Evolutionary conservation across 441 rosid genomes (phyloP).

Genomic region (Macaranga tanarius): DNA sequence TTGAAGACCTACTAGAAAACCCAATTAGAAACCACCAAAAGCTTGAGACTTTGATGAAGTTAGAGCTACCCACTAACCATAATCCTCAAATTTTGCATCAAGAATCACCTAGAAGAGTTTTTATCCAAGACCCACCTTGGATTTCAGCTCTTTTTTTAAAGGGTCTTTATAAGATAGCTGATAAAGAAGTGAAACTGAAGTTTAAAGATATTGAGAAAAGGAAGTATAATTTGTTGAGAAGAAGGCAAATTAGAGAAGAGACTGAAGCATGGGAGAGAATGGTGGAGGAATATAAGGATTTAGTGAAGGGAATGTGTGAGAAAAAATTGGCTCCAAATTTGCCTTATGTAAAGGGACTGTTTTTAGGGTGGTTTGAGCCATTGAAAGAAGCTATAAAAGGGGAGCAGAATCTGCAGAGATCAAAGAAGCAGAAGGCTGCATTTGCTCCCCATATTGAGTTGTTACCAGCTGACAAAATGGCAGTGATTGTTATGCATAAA

Average conservation of each 20-base stretch:
- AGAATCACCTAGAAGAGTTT: constrained; percentile 39
- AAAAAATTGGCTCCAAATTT: constrained; percentile 76
- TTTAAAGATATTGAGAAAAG: constrained; percentile 51
- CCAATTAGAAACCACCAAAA: constrained; percentile 18
- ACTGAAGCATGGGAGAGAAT: constrained; percentile 88
- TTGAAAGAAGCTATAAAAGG: constrained; percentile 66
- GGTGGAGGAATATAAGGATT: constrained; percentile 66
- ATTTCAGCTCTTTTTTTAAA: constrained; percentile 60
- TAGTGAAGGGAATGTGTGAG: constrained; percentile 76
- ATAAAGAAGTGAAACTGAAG: constrained; percentile 48
- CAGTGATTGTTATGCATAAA: constrained; percentile 89
- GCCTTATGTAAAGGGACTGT: constrained; percentile 71
- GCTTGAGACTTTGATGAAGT: constrained; percentile 26
- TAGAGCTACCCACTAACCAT: constrained; percentile 26
- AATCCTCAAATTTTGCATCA: constrained; percentile 27
- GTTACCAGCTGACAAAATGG: constrained; percentile 87
- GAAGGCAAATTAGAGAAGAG: constrained; percentile 80
- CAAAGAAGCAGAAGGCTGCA: constrained; percentile 67
- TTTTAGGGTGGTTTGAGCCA: constrained; percentile 90
- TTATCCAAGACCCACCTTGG: constrained; percentile 80
- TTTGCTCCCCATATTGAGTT: constrained; percentile 76
- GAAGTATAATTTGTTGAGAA: constrained; percentile 61
- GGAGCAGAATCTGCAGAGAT: constrained; percentile 67
- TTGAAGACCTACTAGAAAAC: constrained; percentile 39
- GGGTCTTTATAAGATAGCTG: constrained; percentile 48